Percentiles rank a stretch among this genome's conserved stretches.
phyloP scores from a whole-genome alignment of 1,139 yeast species.

The Blastobotrys proliferans region DNA sequence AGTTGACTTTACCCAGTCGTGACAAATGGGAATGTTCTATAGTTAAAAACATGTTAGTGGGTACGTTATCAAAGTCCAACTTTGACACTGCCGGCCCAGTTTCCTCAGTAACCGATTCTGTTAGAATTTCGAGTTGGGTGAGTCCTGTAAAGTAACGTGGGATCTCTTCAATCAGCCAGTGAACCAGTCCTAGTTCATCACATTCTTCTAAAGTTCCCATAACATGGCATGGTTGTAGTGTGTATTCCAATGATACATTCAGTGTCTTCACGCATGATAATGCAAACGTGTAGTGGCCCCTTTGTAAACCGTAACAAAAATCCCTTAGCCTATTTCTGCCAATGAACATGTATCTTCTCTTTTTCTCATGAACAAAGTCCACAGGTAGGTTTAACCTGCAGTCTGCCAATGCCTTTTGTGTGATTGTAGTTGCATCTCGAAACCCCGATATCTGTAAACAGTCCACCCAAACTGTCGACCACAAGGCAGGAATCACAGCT shows the following conservation, averaged over 20 bases:
- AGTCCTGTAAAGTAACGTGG: conserved; percentile 12
- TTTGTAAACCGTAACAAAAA: conserved; percentile 9
- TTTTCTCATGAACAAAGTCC: conserved; percentile 10
- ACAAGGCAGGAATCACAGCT: conserved; percentile 10
- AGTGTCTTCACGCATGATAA: conserved; percentile 10
- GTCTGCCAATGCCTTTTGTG: conserved; percentile 8
- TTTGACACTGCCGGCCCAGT: conserved; percentile 11
- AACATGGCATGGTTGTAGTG: conserved; percentile 5
- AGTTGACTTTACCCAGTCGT: conserved; percentile 6
- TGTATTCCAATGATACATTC: conserved; percentile 9
- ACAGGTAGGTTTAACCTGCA: conserved; percentile 5
- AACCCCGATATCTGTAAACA: conserved; percentile 9
- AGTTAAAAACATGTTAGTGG: conserved; percentile 12
- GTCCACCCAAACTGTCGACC: conserved; percentile 13
- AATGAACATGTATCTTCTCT: conserved; percentile 11
- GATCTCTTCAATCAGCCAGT: conserved; percentile 14
- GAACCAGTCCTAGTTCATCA: conserved; percentile 12
- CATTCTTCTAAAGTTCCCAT: conserved; percentile 10
- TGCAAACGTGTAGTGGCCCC: conserved; percentile 8
- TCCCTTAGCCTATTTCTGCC: conserved; percentile 7
- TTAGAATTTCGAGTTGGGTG: conserved; percentile 10
- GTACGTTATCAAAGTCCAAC: conserved; percentile 11
- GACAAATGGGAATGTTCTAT: conserved; percentile 10
- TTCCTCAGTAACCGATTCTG: conserved; percentile 9
- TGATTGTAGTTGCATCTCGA: conserved; percentile 7